Conservation (phyloP, 768 basidiomycete genomes). For the Saitozyma sp. region DNA sequence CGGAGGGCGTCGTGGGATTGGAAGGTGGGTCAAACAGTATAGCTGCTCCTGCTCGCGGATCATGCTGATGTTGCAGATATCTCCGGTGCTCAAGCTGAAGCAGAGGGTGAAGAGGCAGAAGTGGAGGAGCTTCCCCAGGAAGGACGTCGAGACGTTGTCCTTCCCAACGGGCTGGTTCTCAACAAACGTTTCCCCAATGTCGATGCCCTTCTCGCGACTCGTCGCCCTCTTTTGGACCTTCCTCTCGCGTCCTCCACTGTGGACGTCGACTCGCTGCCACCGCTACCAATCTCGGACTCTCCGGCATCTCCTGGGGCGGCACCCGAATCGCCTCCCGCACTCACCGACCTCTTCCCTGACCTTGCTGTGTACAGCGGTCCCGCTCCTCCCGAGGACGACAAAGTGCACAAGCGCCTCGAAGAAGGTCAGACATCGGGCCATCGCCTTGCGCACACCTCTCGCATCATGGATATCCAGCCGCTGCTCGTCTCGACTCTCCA, state of each 20-base stretch:
- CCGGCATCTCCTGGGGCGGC: neutral
- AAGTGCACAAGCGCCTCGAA: conserved; percentile 70
- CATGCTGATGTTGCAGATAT: too few species aligned
- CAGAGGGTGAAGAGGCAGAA: conserved; percentile 10
- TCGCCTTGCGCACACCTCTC: conserved; percentile 71
- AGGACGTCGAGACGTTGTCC: conserved; percentile 17
- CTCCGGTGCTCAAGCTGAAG: conserved; percentile 9
- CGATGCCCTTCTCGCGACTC: conserved; percentile 26
- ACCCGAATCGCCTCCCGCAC: conserved; percentile 48
- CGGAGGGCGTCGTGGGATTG: neutral
- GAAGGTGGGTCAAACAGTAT: neutral
- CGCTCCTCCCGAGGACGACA: conserved; percentile 58
- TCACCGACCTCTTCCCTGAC: conserved; percentile 76
- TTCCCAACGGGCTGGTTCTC: conserved; percentile 36
- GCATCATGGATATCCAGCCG: conserved; percentile 78
- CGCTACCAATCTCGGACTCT: conserved; percentile 4
- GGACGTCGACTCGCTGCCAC: conserved; percentile 24
- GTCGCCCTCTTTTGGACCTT: conserved; percentile 31
- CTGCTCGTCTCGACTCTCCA: conserved; percentile 80
- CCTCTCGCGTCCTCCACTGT: conserved; percentile 27
- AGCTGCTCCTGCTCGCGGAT: too few species aligned
- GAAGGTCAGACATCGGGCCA: conserved; percentile 66
- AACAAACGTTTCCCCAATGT: conserved; percentile 35
- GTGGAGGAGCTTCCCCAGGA: conserved; percentile 8
- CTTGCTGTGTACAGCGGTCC: conserved; percentile 59